These are phyloP conservation scores for Cordyceps tenuipes DNA, from an alignment of 2,329 filamentous ascomycete genomes.

Conservation along the genomic window DNA sequence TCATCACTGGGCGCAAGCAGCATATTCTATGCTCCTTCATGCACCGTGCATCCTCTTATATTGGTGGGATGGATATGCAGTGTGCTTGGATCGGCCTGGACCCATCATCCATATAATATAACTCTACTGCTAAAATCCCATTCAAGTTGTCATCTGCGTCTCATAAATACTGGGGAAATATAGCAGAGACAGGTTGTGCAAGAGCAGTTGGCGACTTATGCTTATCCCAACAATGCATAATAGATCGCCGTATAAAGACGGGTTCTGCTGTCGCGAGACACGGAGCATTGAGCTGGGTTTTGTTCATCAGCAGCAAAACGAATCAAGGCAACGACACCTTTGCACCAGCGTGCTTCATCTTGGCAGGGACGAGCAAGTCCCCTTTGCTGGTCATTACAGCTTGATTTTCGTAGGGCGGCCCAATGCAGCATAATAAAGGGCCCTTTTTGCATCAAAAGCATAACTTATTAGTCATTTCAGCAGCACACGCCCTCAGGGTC, in stretches of 20 bases:
- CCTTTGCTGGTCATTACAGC: neutral
- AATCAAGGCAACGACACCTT: neutral
- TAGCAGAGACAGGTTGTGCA: neutral
- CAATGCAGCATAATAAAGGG: too few species aligned
- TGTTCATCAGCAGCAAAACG: neutral
- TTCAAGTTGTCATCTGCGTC: too few species aligned
- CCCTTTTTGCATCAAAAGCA: too few species aligned
- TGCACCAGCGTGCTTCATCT: neutral
- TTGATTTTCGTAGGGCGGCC: neutral
- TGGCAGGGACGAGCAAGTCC: neutral
- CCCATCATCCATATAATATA: too few species aligned
- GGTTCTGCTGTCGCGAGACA: neutral
- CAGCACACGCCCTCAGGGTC: too few species aligned
- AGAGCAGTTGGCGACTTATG: neutral
- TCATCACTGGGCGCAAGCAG: too few species aligned
- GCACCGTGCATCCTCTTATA: too few species aligned
- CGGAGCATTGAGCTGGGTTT: neutral
- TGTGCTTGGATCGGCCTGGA: too few species aligned
- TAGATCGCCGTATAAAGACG: neutral
- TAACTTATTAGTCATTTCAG: too few species aligned
- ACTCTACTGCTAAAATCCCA: too few species aligned
- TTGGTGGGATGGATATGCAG: too few species aligned
- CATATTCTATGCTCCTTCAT: too few species aligned
- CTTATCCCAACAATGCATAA: neutral
- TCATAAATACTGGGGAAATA: neutral